Evolutionary conservation across 305 asterid genomes (phyloP), one percentile per base, ranked within the genome.

Genomic region (Solanum hybrid): DNA sequence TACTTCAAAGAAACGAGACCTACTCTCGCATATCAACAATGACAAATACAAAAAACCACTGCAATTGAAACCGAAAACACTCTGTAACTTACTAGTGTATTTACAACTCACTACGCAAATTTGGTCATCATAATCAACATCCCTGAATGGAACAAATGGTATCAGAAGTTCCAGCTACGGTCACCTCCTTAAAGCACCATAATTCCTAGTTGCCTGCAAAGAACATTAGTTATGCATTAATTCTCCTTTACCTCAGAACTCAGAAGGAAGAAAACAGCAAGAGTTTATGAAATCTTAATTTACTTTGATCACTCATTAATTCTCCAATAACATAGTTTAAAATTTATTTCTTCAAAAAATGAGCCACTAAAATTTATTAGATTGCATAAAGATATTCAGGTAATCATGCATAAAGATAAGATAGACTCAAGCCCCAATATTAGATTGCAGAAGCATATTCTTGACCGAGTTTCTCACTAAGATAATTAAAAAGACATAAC

Each of bases 101-200:
- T 1, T 84, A 84, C 87, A 84, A 56, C 87, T 51, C 19, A 27
- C 73, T 51, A 84, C 13, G 7, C 29, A 51, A 27, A 84, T 84
- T 45, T 37, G 0, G 19, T 51, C 40, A 22, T 9, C 73, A 51
- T 29, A 84, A 51, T 3, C 40, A 84, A 31, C 75, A 84, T 45
- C 40, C 73, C 27, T 8, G 73, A 51, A 51, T 29, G 73, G 1
- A 29, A 17, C 73, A 82, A 82, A 82, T 82, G 72, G 27, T 82
- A 82, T 27, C 27, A 42, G 72, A 82, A 40, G 37, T 42, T 81
- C 87, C 72, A 38, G 66, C 6, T 51, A 85, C 42, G 24, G 79
- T 90, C 93, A 96, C 91, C 94, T 93, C 91, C 99, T 95, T 91
- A 96, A 89, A 92, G 98, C 95, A 89, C 99, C 99, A 81, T 96